A percentile compares a stretch with the other conserved stretches of the same genome.
phyloP scores from a whole-genome alignment of 176 grass and related monocot genomes.

The Leersia perrieri region DNA sequence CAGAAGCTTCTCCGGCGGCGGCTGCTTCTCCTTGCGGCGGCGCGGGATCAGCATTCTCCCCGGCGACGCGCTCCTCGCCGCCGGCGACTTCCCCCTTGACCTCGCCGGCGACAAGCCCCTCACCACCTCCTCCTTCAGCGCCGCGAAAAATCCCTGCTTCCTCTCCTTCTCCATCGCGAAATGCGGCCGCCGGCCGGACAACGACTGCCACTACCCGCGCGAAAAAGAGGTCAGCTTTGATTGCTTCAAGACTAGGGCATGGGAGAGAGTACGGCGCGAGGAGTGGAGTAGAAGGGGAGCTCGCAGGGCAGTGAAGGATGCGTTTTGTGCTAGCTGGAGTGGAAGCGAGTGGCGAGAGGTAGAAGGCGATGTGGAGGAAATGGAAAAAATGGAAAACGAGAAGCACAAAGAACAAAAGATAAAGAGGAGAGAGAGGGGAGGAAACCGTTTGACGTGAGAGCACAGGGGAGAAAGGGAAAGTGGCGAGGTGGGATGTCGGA shows the following conservation, averaged over 20 bases:
- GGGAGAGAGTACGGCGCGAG: constrained; percentile 25
- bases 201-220: background rate
- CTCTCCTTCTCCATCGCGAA: constrained; percentile 76
- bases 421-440: constrained; percentile 25
- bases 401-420: constrained; percentile 35
- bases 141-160: constrained; percentile 75
- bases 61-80: constrained; percentile 52
- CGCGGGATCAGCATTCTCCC: constrained; percentile 52
- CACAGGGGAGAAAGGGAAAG: constrained; percentile 43
- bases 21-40: constrained; percentile 41
- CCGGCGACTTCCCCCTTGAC: constrained; percentile 46
- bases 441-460: constrained; percentile 51
- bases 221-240: background rate
- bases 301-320: background rate
- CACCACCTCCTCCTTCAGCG: constrained; percentile 72
- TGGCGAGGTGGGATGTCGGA: constrained; percentile 36
- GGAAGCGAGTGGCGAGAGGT: constrained; percentile 15
- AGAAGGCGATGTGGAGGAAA: constrained; percentile 27
- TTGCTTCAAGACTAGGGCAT: constrained; percentile 42
- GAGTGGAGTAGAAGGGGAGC: constrained; percentile 46
- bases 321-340: background rate
- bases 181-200: background rate
- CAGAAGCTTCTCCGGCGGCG: constrained; percentile 40
- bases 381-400: constrained; percentile 28
- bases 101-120: constrained; percentile 63